phyloP scores from a whole-genome alignment of 768 basidiomycete species.

The Serpula lacrymans region DNA sequence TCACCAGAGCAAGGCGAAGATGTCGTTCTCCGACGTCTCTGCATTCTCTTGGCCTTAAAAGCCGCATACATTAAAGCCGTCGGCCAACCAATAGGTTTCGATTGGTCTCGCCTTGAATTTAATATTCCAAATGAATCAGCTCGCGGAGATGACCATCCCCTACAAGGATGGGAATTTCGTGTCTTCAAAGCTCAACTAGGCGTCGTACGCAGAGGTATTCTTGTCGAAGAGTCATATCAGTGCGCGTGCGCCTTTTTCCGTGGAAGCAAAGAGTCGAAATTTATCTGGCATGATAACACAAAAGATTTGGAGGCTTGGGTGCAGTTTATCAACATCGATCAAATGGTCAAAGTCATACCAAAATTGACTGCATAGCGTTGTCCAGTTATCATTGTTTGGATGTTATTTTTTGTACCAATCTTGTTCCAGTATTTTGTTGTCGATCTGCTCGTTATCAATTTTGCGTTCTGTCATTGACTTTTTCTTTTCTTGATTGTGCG shows the following conservation, averaged over 20 bases:
- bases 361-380: slow-evolving; percentile 65
- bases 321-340: slow-evolving; percentile 80
- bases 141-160: slow-evolving; percentile 61
- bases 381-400: slow-evolving; percentile 5
- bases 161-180: slow-evolving; percentile 85
- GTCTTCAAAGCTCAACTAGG: slow-evolving; percentile 73
- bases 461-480: slow-evolving; percentile 5
- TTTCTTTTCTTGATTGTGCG: slow-evolving; percentile 3
- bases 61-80: slow-evolving; percentile 81
- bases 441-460: background rate
- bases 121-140: slow-evolving; percentile 63
- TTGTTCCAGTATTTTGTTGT: background rate
- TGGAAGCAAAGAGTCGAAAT: slow-evolving; percentile 58
- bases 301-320: slow-evolving; percentile 77
- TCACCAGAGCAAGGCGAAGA: slow-evolving; percentile 53
- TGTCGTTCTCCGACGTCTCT: slow-evolving; percentile 67
- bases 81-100: slow-evolving; percentile 77
- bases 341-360: slow-evolving; percentile 75
- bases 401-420: background rate
- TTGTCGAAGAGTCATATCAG: slow-evolving; percentile 68
- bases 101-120: slow-evolving; percentile 80
- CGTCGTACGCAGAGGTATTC: slow-evolving; percentile 51
- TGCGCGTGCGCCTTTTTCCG: slow-evolving; percentile 79
- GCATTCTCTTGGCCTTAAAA: slow-evolving; percentile 76
- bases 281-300: slow-evolving; percentile 66